A percentile compares a stretch with the other conserved stretches of the same genome.
Evolutionary conservation across 1,139 yeast genomes (phyloP).

Genomic region (Geotrichum histeridarum): DNA sequence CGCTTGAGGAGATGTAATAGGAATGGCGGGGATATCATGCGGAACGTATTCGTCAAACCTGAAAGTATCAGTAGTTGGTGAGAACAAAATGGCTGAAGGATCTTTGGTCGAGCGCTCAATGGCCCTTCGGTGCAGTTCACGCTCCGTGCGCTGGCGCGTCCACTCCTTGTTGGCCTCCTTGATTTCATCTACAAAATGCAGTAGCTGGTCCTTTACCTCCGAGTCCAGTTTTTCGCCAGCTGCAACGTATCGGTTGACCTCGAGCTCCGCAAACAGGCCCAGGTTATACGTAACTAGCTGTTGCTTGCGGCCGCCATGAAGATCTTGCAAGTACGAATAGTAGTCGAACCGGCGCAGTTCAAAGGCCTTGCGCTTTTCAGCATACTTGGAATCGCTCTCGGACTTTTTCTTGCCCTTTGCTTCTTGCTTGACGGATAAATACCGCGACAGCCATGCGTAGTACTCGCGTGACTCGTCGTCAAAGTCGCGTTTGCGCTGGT

Average conservation of each 20-base stretch:
- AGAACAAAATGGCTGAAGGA: conserved; percentile 14
- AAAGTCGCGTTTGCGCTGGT: conserved; percentile 49
- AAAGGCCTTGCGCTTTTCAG: conserved; percentile 55
- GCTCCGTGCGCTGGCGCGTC: conserved; percentile 40
- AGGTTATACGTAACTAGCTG: conserved; percentile 40
- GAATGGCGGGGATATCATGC: neutral
- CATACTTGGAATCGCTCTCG: conserved; percentile 55
- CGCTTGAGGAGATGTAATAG: neutral
- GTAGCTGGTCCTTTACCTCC: conserved; percentile 34
- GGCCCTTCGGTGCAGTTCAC: conserved; percentile 39
- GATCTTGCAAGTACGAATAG: conserved; percentile 56
- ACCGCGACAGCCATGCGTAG: conserved; percentile 68
- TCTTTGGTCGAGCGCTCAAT: conserved; percentile 32
- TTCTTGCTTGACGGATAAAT: conserved; percentile 58
- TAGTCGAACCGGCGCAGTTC: conserved; percentile 71
- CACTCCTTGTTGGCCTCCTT: conserved; percentile 39
- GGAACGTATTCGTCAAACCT: neutral
- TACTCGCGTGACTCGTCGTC: conserved; percentile 71
- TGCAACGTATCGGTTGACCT: conserved; percentile 30
- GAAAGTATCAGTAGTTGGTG: conserved; percentile 11
- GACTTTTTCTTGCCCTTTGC: conserved; percentile 38
- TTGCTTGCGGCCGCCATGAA: conserved; percentile 49
- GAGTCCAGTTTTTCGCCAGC: conserved; percentile 27
- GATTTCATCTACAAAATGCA: conserved; percentile 34
- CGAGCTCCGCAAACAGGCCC: conserved; percentile 38